These are phyloP conservation scores for Colletotrichum sp. DNA, from an alignment of 2,329 filamentous ascomycete genomes.

Conservation along the genomic window DNA sequence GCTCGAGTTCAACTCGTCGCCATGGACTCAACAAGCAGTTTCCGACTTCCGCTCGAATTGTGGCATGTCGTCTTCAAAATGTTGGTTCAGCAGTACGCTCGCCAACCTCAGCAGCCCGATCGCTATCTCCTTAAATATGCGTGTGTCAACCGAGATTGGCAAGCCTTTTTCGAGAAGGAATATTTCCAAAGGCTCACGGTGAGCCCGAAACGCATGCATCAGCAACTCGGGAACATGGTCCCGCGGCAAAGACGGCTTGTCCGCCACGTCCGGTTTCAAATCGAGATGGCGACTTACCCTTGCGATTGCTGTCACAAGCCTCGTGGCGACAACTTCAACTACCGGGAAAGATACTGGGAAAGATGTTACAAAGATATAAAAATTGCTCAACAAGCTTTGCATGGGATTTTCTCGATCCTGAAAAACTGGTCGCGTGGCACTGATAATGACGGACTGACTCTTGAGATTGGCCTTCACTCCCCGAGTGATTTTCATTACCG, in stretches of 20 bases:
- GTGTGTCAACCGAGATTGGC: neutral
- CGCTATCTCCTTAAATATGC: neutral
- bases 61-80: neutral
- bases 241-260: neutral
- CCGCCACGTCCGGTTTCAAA: neutral
- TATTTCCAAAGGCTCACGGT: neutral
- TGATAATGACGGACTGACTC: neutral
- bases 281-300: neutral
- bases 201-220: neutral
- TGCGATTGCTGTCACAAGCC: neutral
- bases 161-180: neutral
- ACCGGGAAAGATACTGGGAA: neutral
- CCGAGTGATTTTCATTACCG: neutral
- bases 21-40: neutral
- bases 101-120: neutral
- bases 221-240: neutral
- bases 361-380: neutral
- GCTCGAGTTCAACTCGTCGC: neutral
- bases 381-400: neutral
- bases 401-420: neutral
- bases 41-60: neutral
- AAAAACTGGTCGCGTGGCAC: neutral
- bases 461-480: neutral
- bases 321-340: neutral
- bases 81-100: neutral